Conservation (phyloP, 164 flowering plant species). For the Chloranthus sessilifolius region DNA sequence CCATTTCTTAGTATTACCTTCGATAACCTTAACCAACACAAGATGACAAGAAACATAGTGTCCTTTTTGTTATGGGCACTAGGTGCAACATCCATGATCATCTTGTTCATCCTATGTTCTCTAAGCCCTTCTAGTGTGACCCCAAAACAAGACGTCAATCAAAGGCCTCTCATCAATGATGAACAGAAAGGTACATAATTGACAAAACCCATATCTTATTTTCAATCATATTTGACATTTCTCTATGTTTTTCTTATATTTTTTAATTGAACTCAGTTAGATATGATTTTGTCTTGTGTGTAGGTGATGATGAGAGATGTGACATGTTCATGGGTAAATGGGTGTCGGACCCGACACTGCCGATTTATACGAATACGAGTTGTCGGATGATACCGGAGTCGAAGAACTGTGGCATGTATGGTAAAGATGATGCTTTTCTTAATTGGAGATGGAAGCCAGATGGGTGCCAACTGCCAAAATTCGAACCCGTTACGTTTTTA, state of each 20-base stretch:
- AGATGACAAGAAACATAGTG: background rate
- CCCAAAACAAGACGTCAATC: constrained; percentile 13
- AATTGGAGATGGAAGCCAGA: constrained; percentile 50
- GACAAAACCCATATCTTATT: background rate
- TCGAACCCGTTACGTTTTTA: constrained; percentile 23
- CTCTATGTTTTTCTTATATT: background rate
- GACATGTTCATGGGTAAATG: constrained; percentile 38
- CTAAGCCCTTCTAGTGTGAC: constrained; percentile 24
- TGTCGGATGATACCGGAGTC: constrained; percentile 25
- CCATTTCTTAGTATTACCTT: background rate
- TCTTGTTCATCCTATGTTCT: constrained; percentile 28
- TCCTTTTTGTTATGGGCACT: constrained; percentile 8
- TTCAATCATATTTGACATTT: background rate
- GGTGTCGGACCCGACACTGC: constrained; percentile 23
- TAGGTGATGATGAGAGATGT: constrained; percentile 17
- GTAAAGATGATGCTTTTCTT: constrained; percentile 31
- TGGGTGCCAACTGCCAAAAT: constrained; percentile 30
- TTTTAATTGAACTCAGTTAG: background rate
- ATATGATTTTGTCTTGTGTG: background rate
- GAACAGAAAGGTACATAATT: constrained; percentile 12
- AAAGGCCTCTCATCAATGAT: background rate
- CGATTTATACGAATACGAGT: constrained; percentile 27
- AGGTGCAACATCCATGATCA: constrained; percentile 11
- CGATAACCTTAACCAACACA: background rate
- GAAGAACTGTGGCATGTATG: constrained; percentile 34